Evolutionary conservation across 2,329 filamentous ascomycete species (phyloP).

Genomic region (Pseudocercospora ulei): DNA sequence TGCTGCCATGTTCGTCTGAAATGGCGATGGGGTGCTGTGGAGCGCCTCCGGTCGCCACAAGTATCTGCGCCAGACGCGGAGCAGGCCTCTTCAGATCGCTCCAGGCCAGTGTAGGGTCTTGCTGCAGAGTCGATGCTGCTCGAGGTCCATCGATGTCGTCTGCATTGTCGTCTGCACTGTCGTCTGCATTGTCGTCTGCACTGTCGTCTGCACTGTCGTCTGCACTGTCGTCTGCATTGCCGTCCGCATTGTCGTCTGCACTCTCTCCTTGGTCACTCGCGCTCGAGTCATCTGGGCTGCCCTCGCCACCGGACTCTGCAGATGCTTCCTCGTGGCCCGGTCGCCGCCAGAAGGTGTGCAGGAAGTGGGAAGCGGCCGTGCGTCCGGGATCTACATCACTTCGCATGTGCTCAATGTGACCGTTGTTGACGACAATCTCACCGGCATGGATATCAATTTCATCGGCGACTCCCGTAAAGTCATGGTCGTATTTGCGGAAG

Average conservation of each 20-base stretch:
- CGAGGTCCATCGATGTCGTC: conserved; percentile 1
- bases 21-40: conserved; percentile 4
- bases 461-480: conserved; percentile 76
- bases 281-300: conserved; percentile 34
- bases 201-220: background rate
- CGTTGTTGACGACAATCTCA: conserved; percentile 79
- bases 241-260: conserved; percentile 15
- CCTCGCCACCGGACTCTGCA: conserved; percentile 21
- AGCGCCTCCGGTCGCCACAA: conserved; percentile 16
- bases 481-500: conserved; percentile 61
- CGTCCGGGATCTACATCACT: conserved; percentile 47
- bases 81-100: conserved; percentile 13
- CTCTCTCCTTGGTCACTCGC: conserved; percentile 28
- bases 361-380: conserved; percentile 27
- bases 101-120: background rate
- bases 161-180: conserved; percentile 6
- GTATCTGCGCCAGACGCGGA: conserved; percentile 20
- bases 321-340: conserved; percentile 30
- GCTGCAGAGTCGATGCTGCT: background rate
- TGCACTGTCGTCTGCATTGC: conserved; percentile 4
- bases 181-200: too few species aligned
- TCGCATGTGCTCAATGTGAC: conserved; percentile 61
- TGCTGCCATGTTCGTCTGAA: conserved; percentile 8
- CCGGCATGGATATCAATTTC: conserved; percentile 80
- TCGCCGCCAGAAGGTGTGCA: conserved; percentile 29